phyloP scores from a whole-genome alignment of 805 yeast species.

The Metschnikowia chrysomelidarum region DNA sequence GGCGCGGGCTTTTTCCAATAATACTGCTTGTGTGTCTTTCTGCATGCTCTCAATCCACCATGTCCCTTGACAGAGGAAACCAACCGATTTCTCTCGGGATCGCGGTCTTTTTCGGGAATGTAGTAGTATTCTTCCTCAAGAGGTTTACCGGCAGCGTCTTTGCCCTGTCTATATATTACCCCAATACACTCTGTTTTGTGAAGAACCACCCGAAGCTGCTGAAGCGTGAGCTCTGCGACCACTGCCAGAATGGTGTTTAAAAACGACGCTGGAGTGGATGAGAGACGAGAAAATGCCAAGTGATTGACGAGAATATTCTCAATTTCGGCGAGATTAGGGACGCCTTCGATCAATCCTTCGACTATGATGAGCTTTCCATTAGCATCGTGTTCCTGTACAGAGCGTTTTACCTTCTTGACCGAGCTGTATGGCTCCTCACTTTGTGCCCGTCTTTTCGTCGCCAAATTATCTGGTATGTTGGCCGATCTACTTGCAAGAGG shows the following conservation, averaged over 20 bases:
- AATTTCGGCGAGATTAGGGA: constrained; percentile 49
- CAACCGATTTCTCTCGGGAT: constrained; percentile 61
- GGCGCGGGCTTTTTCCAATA: constrained; percentile 67
- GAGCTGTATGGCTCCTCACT: constrained; percentile 34
- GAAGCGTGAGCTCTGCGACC: constrained; percentile 45
- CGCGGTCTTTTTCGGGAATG: constrained; percentile 77
- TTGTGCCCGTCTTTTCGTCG: constrained; percentile 27
- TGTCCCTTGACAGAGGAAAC: constrained; percentile 79
- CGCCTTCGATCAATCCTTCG: constrained; percentile 23
- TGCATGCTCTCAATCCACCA: constrained; percentile 79
- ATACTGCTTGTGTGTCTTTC: constrained; percentile 91
- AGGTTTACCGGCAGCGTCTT: constrained; percentile 95
- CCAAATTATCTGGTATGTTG: constrained; percentile 16
- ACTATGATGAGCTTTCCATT: constrained; percentile 28
- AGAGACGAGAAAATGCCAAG: constrained; percentile 83
- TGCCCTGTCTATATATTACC: constrained; percentile 83
- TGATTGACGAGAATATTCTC: constrained; percentile 73
- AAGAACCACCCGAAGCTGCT: constrained; percentile 45
- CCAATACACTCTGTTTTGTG: constrained; percentile 64
- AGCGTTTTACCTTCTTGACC: constrained; percentile 19
- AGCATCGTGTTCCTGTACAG: constrained; percentile 18
- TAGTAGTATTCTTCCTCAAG: constrained; percentile 94
- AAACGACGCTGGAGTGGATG: constrained; percentile 81
- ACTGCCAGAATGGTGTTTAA: constrained; percentile 60
- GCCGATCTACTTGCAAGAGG: constrained; percentile 31